Conservation (phyloP, 352 stramenopile genomes). For the Globisporangium yorkense region DNA sequence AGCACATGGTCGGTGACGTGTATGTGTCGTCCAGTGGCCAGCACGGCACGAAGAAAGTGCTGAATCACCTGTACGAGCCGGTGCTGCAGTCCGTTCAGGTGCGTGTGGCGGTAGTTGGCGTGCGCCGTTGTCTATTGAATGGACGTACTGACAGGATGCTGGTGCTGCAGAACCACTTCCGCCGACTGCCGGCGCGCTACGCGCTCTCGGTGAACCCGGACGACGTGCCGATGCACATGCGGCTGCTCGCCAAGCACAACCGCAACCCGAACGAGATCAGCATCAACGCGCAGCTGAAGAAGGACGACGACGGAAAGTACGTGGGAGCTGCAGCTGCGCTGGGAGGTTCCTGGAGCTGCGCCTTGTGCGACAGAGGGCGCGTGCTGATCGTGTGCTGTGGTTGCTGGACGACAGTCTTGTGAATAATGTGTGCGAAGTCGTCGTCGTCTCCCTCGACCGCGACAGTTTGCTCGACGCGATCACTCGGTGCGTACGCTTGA, state of each 20-base stretch:
- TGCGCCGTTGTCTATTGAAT: too few relatives aligned
- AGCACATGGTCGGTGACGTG: conserved; percentile 86
- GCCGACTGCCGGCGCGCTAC: conserved; percentile 73
- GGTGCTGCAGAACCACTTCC: conserved; percentile 52
- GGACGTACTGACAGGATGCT: background rate
- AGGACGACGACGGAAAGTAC: conserved; percentile 84
- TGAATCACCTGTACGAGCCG: conserved; percentile 84
- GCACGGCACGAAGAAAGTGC: conserved; percentile 65
- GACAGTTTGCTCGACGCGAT: conserved; percentile 82
- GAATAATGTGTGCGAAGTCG: conserved; percentile 73
- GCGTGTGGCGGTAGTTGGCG: background rate
- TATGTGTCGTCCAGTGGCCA: conserved; percentile 70
- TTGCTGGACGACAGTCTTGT: conserved; percentile 37
- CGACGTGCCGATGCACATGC: conserved; percentile 86
- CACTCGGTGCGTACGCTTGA: conserved; percentile 24
- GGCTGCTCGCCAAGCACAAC: conserved; percentile 74
- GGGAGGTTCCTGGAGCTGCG: background rate
- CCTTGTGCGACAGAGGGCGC: background rate
- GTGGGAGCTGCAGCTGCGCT: conserved; percentile 7
- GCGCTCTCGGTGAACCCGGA: conserved; percentile 81
- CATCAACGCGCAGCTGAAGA: conserved; percentile 79
- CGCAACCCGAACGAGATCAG: conserved; percentile 75
- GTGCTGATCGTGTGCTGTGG: background rate
- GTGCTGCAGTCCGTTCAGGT: conserved; percentile 80
- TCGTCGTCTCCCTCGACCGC: conserved; percentile 71